Evolutionary conservation across 2,329 filamentous ascomycete species (phyloP).

Genomic region (Truncatella angustata): DNA sequence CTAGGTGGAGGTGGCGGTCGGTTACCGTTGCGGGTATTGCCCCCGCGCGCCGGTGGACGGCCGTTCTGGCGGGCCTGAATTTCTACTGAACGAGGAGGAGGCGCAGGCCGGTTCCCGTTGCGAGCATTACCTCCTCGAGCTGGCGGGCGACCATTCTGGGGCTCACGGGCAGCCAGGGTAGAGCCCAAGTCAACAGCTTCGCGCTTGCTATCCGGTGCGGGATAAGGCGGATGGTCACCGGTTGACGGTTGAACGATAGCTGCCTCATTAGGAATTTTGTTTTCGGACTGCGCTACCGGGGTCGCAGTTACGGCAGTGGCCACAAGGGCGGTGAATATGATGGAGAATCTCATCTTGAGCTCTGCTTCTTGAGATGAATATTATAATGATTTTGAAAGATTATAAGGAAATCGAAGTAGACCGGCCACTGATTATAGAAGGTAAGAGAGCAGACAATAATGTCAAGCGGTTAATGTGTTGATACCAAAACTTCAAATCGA

Average conservation of each 20-base stretch:
- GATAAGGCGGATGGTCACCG: neutral
- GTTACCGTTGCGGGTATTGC: too few relatives aligned
- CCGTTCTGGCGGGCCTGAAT: too few relatives aligned
- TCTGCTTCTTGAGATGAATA: neutral
- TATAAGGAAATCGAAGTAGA: too few relatives aligned
- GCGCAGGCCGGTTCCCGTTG: too few relatives aligned
- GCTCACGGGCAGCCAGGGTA: neutral
- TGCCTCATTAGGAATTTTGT: neutral
- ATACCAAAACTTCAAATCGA: neutral
- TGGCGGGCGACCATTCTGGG: too few relatives aligned
- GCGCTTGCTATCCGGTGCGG: neutral
- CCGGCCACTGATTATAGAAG: too few relatives aligned
- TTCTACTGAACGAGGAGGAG: too few relatives aligned
- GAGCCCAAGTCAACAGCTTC: neutral
- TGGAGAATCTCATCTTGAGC: constrained; percentile 4
- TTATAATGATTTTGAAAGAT: neutral
- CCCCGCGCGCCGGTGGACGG: too few relatives aligned
- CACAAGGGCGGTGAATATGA: constrained; percentile 4
- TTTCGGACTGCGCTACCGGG: constrained; percentile 3
- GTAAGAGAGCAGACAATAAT: neutral
- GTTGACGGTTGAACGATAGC: neutral
- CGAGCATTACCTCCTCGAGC: too few relatives aligned
- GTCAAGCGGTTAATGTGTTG: too few relatives aligned
- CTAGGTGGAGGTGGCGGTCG: neutral
- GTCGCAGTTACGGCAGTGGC: constrained; percentile 5